Evolutionary conservation across 169 alveolate species (phyloP).

Genomic region (Babesia caballi): DNA sequence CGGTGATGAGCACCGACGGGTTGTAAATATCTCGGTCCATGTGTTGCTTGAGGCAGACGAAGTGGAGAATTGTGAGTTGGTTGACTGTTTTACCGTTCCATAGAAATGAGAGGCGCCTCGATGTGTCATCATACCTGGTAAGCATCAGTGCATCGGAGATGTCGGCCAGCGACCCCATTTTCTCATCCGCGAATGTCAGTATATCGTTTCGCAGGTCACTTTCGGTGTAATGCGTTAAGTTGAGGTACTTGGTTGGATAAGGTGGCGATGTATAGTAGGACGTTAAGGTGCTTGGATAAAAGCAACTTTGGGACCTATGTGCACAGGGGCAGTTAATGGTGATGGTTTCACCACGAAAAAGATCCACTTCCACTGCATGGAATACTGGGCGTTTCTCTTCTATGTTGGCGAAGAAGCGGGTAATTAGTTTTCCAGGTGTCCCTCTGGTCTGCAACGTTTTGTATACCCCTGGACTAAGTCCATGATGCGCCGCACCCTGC

Average conservation of each 20-base stretch:
- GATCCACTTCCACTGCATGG: constrained; percentile 21
- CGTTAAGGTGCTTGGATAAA: background rate
- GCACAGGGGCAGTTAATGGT: constrained; percentile 20
- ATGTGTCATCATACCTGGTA: background rate
- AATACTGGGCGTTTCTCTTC: background rate
- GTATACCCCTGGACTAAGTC: background rate
- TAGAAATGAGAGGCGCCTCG: constrained; percentile 23
- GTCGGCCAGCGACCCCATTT: constrained; percentile 13
- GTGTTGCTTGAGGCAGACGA: constrained; percentile 9
- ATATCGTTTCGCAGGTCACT: background rate
- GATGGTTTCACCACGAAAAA: constrained; percentile 29
- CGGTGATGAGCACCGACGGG: constrained; percentile 14
- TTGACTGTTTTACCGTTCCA: background rate
- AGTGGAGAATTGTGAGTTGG: background rate
- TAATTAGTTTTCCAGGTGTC: background rate
- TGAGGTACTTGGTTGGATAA: background rate
- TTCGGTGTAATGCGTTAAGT: background rate
- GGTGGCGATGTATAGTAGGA: constrained; percentile 21
- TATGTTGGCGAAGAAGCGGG: background rate
- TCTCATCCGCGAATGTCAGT: background rate
- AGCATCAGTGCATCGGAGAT: constrained; percentile 7
- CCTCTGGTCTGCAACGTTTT: constrained; percentile 21
- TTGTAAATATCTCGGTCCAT: background rate
- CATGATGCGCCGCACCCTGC: background rate
- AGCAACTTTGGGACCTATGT: background rate